These are phyloP conservation scores for Solanum appendiculatum DNA, from an alignment of 257 asterid species.

Conservation along the genomic window DNA sequence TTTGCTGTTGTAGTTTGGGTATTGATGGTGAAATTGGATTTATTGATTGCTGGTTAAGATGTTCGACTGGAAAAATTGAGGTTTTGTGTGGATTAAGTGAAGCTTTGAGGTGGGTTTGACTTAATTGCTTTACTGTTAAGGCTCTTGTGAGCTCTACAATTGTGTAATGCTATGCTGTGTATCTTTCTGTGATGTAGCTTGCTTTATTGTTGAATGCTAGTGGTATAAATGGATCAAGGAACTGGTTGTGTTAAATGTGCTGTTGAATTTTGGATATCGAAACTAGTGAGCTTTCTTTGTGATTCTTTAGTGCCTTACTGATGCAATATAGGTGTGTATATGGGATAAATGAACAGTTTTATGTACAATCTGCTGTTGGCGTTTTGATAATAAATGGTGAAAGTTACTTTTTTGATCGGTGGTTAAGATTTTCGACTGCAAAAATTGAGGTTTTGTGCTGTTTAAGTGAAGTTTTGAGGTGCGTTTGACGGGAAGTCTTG, in stretches of 20 bases:
- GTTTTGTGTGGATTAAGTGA: constrained; percentile 10
- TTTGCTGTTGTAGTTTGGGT: neutral
- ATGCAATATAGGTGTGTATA: neutral
- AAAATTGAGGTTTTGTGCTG: neutral
- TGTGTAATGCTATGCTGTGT: neutral
- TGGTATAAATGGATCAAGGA: neutral
- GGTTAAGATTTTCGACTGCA: neutral
- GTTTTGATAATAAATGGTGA: constrained; percentile 1
- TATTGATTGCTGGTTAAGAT: neutral
- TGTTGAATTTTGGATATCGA: neutral
- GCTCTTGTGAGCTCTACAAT: neutral
- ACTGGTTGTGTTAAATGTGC: neutral
- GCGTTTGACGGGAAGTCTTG: neutral
- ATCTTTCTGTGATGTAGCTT: neutral
- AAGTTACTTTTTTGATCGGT: neutral
- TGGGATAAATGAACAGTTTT: neutral
- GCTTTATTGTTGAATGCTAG: neutral
- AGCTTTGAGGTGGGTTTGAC: neutral
- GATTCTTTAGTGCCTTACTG: neutral
- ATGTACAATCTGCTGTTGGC: neutral
- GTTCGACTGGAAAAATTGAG: neutral
- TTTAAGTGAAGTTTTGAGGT: constrained; percentile 7
- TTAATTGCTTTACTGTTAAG: neutral
- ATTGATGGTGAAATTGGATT: neutral
- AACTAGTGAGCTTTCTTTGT: neutral